Evolutionary conservation across 2,329 filamentous ascomycete species (phyloP), one percentile per base, ranked within the genome.

Genomic region (Venturia pyrina): DNA sequence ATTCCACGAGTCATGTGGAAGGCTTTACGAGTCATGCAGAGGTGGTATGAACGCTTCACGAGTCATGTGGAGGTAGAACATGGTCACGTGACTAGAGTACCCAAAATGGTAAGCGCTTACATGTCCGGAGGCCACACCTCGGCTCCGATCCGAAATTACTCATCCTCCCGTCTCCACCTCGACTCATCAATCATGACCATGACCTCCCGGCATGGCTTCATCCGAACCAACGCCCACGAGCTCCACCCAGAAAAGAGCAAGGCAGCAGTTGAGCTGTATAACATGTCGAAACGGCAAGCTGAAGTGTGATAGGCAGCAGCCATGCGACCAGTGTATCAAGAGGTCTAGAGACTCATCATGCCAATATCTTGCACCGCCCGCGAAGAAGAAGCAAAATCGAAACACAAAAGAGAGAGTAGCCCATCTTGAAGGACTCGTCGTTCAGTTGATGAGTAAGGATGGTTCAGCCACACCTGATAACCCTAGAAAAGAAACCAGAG

Each of bases 241-340:
- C 21, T 56, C 8, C 3, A 56, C 60, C 48, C 74, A 77, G 68
- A 76, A 76, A 68, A 71, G 75, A 28, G 74, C 73, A 8, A 68
- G 75, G 53, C 73, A 71, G 10, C 75, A 76, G 66, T 67, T 77
- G 1, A 72, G 69, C n/a, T 77, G 75, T 66, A 74, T 70, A 8
- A 70, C 71, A 5, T 77, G 75, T 65, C 70, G 75, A 8, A 68
- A 69, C 40, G 73, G 75, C 11, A 77, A 77, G 69, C 69, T 77
- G 8, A 75, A 74, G 62, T 77, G 75, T 65, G 73, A 75, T 67
- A 69, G 75, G 24, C 65, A 69, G 1, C 71, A 71, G 41, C 74
- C 74, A 15, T 76, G 76, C 69, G 73, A 76, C 53, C 75, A 76
- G 62, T 77, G 75, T 69, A 69, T 72, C 62, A 77, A 77, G 68